phyloP scores from a whole-genome alignment of 805 yeast species.

The Komagataella mondaviorum region DNA sequence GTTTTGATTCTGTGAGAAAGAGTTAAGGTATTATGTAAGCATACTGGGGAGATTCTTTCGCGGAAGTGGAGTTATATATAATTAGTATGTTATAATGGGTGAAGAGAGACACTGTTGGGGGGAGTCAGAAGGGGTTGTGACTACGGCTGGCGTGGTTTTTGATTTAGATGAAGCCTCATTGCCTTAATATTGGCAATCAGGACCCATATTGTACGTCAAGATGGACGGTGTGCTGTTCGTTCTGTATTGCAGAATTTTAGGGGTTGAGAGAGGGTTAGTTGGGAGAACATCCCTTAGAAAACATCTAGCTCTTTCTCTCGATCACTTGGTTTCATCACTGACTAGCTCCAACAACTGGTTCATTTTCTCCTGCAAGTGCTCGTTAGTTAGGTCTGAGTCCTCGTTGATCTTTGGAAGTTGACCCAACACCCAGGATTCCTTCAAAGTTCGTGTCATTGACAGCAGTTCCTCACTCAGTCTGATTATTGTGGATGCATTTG shows the following conservation, averaged over 20 bases:
- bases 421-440: constrained; percentile 46
- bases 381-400: constrained; percentile 12
- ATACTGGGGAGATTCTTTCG: neutral
- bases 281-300: no score
- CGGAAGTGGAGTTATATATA: neutral
- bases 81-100: neutral
- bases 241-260: neutral
- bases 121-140: no score
- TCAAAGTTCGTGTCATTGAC: constrained; percentile 30
- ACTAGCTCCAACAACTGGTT: constrained; percentile 20
- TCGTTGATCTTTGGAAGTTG: constrained; percentile 24
- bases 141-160: no score
- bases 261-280: no score
- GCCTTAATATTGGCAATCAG: no score
- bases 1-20: neutral
- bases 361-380: constrained; percentile 22
- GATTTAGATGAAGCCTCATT: no score
- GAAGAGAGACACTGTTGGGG: no score
- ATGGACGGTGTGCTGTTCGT: neutral
- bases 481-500: constrained; percentile 35
- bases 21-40: neutral
- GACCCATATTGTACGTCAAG: no score
- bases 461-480: constrained; percentile 40
- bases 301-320: neutral
- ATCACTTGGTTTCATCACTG: constrained; percentile 5